Evolutionary conservation across 2,329 filamentous ascomycete species (phyloP), one percentile per base, ranked within the genome.

Genomic region (Monilinia fructicola): DNA sequence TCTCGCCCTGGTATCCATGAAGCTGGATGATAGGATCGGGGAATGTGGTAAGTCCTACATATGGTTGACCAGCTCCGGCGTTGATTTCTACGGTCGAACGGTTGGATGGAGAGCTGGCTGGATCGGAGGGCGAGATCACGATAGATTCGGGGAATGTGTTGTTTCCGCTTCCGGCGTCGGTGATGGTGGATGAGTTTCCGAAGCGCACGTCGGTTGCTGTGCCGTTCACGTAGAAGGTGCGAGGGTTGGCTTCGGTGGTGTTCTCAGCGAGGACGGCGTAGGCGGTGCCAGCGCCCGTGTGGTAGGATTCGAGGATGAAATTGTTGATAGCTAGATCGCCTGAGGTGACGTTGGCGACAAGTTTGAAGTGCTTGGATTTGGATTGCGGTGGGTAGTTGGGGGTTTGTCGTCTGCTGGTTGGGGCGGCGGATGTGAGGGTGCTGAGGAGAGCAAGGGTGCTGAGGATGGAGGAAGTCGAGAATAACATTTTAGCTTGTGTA

Each of bases 221-320:
- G 71, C 79, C 81, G 71, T 85, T 84, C 66, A 81, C 75, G 78
- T 84, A 84, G 72, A 84, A 84, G 67, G 80, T 70, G 59, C 76
- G 75, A 7, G 67, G 68, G 12, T 46, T 40, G 31, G 73, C 74
- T 18, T 58, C 31, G 18, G 69, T 64, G 18, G 10, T 56, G 38
- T 74, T 70, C 26, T 70, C 68, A 7, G 69, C 66, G 16, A 81
- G 74, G 1, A 79, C 77, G 11, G 78, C 80, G 2, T 78, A 76
- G 64, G 76, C 78, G 12, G 76, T 67, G 1, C 78, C 81, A 0
- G 81, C 79, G 46, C 81, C 81, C 9, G 76, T 75, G 72, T 83
- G 81, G 52, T 81, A 79, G 56, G 77, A 78, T 54, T 75, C 73
- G 35, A 84, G 65, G 56, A 76, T 76, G 67, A 73, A 77, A 71